A percentile compares a stretch with the other conserved stretches of the same genome.
phyloP scores from a whole-genome alignment of 139 green algal species.

The Haematococcus sp. region DNA sequence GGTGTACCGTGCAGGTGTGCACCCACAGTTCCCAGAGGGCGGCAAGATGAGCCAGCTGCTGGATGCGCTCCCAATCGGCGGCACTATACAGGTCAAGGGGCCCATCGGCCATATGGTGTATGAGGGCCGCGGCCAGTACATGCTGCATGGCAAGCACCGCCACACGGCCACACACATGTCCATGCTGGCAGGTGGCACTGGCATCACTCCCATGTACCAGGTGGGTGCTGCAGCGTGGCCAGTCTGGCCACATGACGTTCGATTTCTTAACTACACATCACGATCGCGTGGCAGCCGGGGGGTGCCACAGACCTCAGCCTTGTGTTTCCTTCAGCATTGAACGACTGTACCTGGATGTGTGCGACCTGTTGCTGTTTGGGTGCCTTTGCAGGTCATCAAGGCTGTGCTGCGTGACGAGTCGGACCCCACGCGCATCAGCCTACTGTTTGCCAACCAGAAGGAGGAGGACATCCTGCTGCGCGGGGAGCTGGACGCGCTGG shows the following conservation, averaged over 20 bases:
- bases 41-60: slow-evolving; percentile 76
- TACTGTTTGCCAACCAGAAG: slow-evolving; percentile 94
- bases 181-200: slow-evolving; percentile 93
- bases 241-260: too few species aligned
- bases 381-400: slow-evolving; percentile 76
- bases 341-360: too few species aligned
- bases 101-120: slow-evolving; percentile 94
- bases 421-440: slow-evolving; percentile 78
- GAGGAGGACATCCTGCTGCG: slow-evolving; percentile 93
- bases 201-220: slow-evolving; percentile 56
- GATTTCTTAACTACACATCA: too few species aligned
- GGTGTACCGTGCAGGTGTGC: slow-evolving; percentile 68
- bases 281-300: too few species aligned
- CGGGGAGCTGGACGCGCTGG: slow-evolving; percentile 85
- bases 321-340: too few species aligned
- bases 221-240: too few species aligned
- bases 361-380: too few species aligned
- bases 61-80: slow-evolving; percentile 65
- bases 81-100: slow-evolving; percentile 91
- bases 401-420: slow-evolving; percentile 74
- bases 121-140: slow-evolving; percentile 62
- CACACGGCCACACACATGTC: slow-evolving; percentile 54
- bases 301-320: too few species aligned
- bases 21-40: slow-evolving; percentile 87
- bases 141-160: slow-evolving; percentile 51